Percentiles rank a stretch among this genome's conserved stretches.
Conservation (phyloP, 257 asterid genomes). For the Forsythia suspensa region DNA sequence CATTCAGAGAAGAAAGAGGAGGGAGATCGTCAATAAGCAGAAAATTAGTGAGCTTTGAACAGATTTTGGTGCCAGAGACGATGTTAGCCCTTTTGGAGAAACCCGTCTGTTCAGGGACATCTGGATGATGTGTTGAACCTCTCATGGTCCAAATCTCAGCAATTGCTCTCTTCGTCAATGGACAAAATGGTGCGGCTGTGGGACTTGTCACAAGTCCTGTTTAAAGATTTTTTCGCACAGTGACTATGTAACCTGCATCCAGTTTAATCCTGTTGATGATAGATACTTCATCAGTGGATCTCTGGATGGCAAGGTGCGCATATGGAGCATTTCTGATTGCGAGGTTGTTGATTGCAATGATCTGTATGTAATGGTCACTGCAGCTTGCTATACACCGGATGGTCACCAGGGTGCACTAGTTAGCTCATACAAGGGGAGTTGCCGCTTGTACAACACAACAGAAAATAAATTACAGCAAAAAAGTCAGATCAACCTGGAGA, state of each 20-base stretch:
- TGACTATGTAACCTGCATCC: conserved; percentile 89
- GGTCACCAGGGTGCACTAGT: conserved; percentile 97
- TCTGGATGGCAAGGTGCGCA: conserved; percentile 92
- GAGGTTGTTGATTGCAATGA: conserved; percentile 98
- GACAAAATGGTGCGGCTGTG: conserved; percentile 56
- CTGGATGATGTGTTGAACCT: too few relatives aligned
- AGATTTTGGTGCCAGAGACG: too few relatives aligned
- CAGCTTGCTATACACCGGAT: conserved; percentile 56
- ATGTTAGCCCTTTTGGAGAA: too few relatives aligned
- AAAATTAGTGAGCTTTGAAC: too few relatives aligned
- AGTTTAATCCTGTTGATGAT: conserved; percentile 96
- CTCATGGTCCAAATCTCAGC: conserved; percentile 15
- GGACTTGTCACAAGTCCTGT: conserved; percentile 53
- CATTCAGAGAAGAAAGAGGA: too few relatives aligned
- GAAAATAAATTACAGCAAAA: conserved; percentile 81
- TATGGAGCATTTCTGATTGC: conserved; percentile 95
- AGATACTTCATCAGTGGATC: conserved; percentile 98
- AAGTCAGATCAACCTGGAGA: conserved; percentile 83
- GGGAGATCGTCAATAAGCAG: too few relatives aligned
- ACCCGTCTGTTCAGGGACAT: too few relatives aligned
- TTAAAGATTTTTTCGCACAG: conserved; percentile 48
- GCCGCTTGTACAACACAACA: conserved; percentile 77
- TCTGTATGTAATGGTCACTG: conserved; percentile 50
- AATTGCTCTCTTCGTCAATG: conserved; percentile 53
- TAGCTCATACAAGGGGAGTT: conserved; percentile 92